Conservation (phyloP, 2,329 filamentous ascomycete species). For the Bimuria novae-zelandiae region DNA sequence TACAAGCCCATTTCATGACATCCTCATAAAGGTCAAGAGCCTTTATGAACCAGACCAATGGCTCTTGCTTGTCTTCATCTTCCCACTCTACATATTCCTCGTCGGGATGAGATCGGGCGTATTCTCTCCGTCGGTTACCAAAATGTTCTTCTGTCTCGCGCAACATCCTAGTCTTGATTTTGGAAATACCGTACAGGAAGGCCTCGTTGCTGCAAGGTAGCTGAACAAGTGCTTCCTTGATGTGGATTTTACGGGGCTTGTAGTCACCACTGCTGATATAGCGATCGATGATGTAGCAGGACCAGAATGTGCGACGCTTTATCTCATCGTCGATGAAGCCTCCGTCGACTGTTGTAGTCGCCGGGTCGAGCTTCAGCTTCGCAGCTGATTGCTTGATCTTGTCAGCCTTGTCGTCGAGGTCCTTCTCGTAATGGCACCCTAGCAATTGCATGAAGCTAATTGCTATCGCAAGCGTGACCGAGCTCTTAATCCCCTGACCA, state of each 20-base stretch:
- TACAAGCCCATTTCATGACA: conserved; percentile 63
- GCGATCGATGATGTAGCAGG: conserved; percentile 73
- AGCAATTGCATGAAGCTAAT: conserved; percentile 60
- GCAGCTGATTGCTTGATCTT: conserved; percentile 42
- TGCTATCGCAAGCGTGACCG: conserved; percentile 66
- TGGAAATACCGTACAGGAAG: conserved; percentile 63
- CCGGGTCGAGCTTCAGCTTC: conserved; percentile 22
- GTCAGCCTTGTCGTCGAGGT: conserved; percentile 24
- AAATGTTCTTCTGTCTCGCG: conserved; percentile 6
- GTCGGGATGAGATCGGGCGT: conserved; percentile 12
- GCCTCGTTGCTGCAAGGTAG: conserved; percentile 69
- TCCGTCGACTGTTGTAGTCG: conserved; percentile 41
- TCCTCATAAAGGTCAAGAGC: conserved; percentile 61
- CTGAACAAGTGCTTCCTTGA: conserved; percentile 66
- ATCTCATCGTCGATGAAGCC: conserved; percentile 66
- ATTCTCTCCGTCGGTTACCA: neutral
- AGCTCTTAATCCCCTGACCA: conserved; percentile 64
- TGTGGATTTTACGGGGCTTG: conserved; percentile 62
- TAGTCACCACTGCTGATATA: conserved; percentile 69
- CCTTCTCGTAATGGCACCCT: conserved; percentile 35
- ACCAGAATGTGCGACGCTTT: conserved; percentile 72
- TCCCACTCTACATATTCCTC: conserved; percentile 47
- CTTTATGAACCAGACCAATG: conserved; percentile 57
- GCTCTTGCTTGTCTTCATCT: conserved; percentile 54
- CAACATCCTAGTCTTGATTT: conserved; percentile 52